These are phyloP conservation scores for Fusarium sp. DNA, from an alignment of 2,329 filamentous ascomycete species.

Conservation along the genomic window DNA sequence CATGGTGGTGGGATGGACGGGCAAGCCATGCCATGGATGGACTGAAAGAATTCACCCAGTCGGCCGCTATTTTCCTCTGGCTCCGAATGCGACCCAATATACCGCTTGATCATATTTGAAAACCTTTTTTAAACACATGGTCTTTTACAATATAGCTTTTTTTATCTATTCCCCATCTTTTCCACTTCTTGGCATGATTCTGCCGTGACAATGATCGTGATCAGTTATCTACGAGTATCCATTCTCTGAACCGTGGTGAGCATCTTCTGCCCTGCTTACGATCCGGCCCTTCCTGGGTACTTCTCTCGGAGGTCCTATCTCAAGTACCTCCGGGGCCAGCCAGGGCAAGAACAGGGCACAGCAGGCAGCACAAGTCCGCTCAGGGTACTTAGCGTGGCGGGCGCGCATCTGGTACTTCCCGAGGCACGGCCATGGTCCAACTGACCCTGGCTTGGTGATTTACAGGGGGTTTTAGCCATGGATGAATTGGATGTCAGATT, in stretches of 20 bases:
- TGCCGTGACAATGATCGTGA: background rate
- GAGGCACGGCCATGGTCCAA: slow-evolving; percentile 26
- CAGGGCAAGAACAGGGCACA: slow-evolving; percentile 10
- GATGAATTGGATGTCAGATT: slow-evolving; percentile 27
- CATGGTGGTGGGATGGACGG: slow-evolving; percentile 38
- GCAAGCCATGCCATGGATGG: background rate
- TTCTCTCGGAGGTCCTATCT: slow-evolving; percentile 7
- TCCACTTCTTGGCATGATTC: background rate
- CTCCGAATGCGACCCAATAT: background rate
- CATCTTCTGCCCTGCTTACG: background rate
- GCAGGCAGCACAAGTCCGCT: slow-evolving; percentile 15
- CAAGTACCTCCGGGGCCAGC: slow-evolving; percentile 5
- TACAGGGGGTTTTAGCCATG: slow-evolving; percentile 14
- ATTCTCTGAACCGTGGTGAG: background rate
- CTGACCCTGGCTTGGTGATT: slow-evolving; percentile 11
- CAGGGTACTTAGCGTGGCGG: slow-evolving; percentile 31
- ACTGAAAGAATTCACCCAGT: background rate
- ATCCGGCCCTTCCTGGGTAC: slow-evolving; percentile 7
- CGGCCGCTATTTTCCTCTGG: background rate
- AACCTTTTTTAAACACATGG: background rate
- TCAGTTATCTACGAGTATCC: background rate
- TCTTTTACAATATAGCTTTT: background rate
- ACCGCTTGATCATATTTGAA: slow-evolving; percentile 1
- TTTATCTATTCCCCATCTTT: background rate
- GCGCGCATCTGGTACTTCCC: slow-evolving; percentile 27